Percentiles rank a stretch among this genome's conserved stretches.
phyloP scores from a whole-genome alignment of 768 basidiomycete species.

The Mycena maculata region DNA sequence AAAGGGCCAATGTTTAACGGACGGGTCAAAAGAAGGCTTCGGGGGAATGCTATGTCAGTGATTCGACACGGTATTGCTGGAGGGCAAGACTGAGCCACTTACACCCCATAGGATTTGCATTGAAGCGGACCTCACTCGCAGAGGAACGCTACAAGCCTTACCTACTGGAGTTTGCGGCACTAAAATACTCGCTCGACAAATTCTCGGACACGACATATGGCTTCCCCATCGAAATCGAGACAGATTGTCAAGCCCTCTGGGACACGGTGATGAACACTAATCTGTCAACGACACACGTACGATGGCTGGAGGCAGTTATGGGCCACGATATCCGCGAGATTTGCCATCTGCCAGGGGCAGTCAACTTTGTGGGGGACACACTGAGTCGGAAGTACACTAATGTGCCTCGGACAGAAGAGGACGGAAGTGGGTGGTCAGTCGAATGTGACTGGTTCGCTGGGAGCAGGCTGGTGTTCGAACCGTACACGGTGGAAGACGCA shows the following conservation, averaged over 20 bases:
- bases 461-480: background rate
- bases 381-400: background rate
- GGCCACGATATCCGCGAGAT: slow-evolving; percentile 31
- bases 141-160: slow-evolving; percentile 46
- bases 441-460: background rate
- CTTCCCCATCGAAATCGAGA: slow-evolving; percentile 36
- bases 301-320: slow-evolving; percentile 43
- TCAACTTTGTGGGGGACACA: background rate
- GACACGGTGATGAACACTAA: slow-evolving; percentile 36
- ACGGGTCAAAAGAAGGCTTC: slow-evolving; percentile 1
- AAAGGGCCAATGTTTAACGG: slow-evolving; percentile 28
- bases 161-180: background rate
- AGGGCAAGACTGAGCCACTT: slow-evolving; percentile 19
- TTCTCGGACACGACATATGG: slow-evolving; percentile 34
- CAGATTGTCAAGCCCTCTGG: slow-evolving; percentile 29
- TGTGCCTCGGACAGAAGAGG: background rate
- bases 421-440: background rate
- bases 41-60: slow-evolving; percentile 34
- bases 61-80: slow-evolving; percentile 11
- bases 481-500: background rate
- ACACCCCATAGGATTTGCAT: slow-evolving; percentile 47
- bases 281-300: slow-evolving; percentile 33
- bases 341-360: slow-evolving; percentile 31
- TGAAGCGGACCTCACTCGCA: slow-evolving; percentile 44
- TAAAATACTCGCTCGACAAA: slow-evolving; percentile 26